Evolutionary conservation across 2,329 filamentous ascomycete genomes (phyloP).

Genomic region (Trichoderma pleuroti): DNA sequence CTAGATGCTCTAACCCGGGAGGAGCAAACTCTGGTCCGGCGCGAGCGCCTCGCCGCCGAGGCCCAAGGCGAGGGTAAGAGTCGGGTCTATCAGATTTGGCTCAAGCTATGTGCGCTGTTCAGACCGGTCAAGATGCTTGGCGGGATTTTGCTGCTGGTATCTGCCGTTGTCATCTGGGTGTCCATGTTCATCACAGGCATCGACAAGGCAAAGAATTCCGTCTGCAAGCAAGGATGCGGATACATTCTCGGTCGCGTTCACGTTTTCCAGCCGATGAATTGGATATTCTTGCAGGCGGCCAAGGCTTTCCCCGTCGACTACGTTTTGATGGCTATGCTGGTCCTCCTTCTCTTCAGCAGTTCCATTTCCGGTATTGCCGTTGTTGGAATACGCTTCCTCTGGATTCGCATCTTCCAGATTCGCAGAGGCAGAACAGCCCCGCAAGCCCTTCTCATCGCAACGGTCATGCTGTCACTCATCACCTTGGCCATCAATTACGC

Average conservation of each 20-base stretch:
- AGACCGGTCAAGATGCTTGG: constrained; percentile 85
- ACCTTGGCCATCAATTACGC: constrained; percentile 91
- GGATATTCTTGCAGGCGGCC: constrained; percentile 70
- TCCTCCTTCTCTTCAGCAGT: constrained; percentile 83
- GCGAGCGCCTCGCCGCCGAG: constrained; percentile 82
- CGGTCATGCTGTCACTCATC: constrained; percentile 85
- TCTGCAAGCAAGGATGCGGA: constrained; percentile 86
- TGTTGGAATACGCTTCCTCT: constrained; percentile 92
- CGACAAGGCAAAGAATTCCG: constrained; percentile 93
- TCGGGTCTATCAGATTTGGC: constrained; percentile 70
- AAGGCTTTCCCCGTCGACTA: constrained; percentile 91
- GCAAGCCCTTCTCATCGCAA: constrained; percentile 86
- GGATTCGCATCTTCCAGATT: constrained; percentile 90
- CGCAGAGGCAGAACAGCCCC: constrained; percentile 84
- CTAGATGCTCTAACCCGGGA: constrained; percentile 83
- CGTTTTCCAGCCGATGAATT: constrained; percentile 94
- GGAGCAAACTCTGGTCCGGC: constrained; percentile 85
- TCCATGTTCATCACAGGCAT: constrained; percentile 95
- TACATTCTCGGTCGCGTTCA: constrained; percentile 86
- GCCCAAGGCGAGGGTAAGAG: constrained; percentile 73
- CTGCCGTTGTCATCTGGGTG: constrained; percentile 74
- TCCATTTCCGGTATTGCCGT: constrained; percentile 82
- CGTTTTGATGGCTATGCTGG: constrained; percentile 76
- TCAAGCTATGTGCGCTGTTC: constrained; percentile 76
- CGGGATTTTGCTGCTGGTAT: constrained; percentile 70